Base-by-base conservation (phyloP, 257 asterid genomes). In the Capsicum baccatum region DNA sequence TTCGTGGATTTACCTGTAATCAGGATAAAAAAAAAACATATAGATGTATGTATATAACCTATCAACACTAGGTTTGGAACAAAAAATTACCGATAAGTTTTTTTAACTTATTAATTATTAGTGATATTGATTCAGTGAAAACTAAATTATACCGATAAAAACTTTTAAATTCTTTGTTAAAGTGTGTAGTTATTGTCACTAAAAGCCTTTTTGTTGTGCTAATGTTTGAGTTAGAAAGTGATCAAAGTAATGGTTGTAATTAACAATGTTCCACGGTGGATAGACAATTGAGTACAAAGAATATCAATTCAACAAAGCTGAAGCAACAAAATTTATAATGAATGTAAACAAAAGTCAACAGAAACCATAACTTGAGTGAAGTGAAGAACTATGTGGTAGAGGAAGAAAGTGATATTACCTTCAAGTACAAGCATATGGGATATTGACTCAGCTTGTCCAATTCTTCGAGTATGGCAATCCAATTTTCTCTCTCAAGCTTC, bases 381-480 rank as follows among this genome's bases (percentile, higher is more conserved):
- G 17, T 26, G 48, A 14, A 52, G 63, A 76, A 76, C 63, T 52
- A 26, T 74, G 1, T 26, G 8, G 63, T 26, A 52, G 26, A 21
- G 11, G 57, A 63, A 35, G 56, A 1, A 71, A 78, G 35, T 16
- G 11, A 1, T 1, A 39, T n/a, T 83, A 96, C 99, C 99, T 94
- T 91, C 33, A 92, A 85, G 86, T 88, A 96, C 78, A 94, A 26
- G 26, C 26, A 26, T 26, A 26, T 68, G 3, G 93, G 92, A 89
- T 92, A 26, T 26, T 26, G 95, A 83, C 89, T 89, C 86, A 92
- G 50, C 84, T 86, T 87, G 83, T 89, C 93, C 92, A 94, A 70
- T 88, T 96, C 98, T 78, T 90, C 94, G 69, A 96, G 94, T 89
- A 91, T 89, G 79, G 87, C 57, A 82, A 94, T 94, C 99, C 99